Evolutionary conservation across 495 filamentous ascomycete genomes (phyloP).

Genomic region (Talaromyces proteolyticus): DNA sequence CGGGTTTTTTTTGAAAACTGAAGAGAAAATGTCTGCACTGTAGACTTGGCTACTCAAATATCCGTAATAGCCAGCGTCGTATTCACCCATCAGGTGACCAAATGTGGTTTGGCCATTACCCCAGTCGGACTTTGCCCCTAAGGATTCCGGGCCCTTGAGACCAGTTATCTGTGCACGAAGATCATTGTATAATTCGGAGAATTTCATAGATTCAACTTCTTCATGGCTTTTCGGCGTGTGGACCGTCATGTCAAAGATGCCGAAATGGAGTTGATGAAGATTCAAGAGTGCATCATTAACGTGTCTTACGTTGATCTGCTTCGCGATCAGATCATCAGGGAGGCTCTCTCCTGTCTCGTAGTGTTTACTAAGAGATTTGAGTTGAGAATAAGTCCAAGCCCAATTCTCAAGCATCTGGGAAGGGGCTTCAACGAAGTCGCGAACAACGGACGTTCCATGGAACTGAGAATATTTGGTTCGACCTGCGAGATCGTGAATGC

Average conservation of each 20-base stretch:
- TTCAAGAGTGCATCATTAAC: conserved; percentile 65
- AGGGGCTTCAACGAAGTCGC: conserved; percentile 68
- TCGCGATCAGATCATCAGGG: conserved; percentile 55
- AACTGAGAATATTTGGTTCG: conserved; percentile 62
- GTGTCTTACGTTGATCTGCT: conserved; percentile 58
- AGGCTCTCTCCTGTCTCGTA: conserved; percentile 50
- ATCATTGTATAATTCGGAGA: conserved; percentile 64
- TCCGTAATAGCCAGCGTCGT: conserved; percentile 69
- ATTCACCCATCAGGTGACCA: conserved; percentile 64
- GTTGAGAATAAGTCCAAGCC: conserved; percentile 64
- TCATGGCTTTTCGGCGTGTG: conserved; percentile 64
- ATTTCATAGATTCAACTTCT: conserved; percentile 54
- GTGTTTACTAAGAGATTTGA: conserved; percentile 57
- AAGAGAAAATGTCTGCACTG: conserved; percentile 51
- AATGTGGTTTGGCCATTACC: conserved; percentile 64
- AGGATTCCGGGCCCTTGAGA: conserved; percentile 59
- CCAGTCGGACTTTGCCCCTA: conserved; percentile 53
- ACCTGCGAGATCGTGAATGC: conserved; percentile 64
- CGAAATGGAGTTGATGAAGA: conserved; percentile 60
- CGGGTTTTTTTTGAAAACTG: conserved; percentile 43
- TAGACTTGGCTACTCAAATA: conserved; percentile 56
- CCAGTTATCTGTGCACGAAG: conserved; percentile 59
- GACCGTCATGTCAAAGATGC: conserved; percentile 74
- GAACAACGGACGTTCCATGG: conserved; percentile 62
- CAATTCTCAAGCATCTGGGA: conserved; percentile 73